Conservation (phyloP, 192 early-diverging fungal species). For the Backusella morwellensis region DNA sequence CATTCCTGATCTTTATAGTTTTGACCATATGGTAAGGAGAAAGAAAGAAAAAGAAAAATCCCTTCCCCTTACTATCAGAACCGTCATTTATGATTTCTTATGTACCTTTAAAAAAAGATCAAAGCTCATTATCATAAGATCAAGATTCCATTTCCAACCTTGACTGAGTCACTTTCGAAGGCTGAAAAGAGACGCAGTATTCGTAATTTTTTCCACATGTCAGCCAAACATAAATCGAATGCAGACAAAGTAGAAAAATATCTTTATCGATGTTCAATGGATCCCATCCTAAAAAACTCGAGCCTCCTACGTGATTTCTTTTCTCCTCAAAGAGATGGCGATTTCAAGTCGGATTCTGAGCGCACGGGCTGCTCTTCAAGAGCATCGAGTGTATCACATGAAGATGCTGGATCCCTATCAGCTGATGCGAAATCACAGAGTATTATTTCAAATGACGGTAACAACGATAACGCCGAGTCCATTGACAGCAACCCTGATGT, state of each 20-base stretch:
- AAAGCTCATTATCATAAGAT: constrained; percentile 31
- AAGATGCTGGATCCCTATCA: background rate
- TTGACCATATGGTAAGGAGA: constrained; percentile 46
- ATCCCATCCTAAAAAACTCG: constrained; percentile 37
- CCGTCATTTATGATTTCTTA: constrained; percentile 6
- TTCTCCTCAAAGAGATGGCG: constrained; percentile 43
- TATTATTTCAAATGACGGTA: background rate
- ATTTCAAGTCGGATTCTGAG: constrained; percentile 11
- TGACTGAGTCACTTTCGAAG: constrained; percentile 23
- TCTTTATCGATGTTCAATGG: constrained; percentile 35
- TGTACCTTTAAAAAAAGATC: background rate
- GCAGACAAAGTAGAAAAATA: constrained; percentile 49
- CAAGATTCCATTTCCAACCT: constrained; percentile 42
- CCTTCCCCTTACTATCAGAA: background rate
- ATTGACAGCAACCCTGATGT: background rate
- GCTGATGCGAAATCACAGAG: background rate
- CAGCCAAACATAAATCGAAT: constrained; percentile 17
- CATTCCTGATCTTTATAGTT: constrained; percentile 50
- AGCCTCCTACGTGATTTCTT: constrained; percentile 44
- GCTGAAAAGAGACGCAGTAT: constrained; percentile 40
- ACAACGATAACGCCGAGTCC: background rate
- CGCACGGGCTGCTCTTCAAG: background rate
- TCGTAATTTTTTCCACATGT: constrained; percentile 18
- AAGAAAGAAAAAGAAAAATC: background rate
- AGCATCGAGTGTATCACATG: constrained; percentile 4